Evolutionary conservation across 371 early-diverging fungal species (phyloP).

Genomic region (Mucor circinelloides): DNA sequence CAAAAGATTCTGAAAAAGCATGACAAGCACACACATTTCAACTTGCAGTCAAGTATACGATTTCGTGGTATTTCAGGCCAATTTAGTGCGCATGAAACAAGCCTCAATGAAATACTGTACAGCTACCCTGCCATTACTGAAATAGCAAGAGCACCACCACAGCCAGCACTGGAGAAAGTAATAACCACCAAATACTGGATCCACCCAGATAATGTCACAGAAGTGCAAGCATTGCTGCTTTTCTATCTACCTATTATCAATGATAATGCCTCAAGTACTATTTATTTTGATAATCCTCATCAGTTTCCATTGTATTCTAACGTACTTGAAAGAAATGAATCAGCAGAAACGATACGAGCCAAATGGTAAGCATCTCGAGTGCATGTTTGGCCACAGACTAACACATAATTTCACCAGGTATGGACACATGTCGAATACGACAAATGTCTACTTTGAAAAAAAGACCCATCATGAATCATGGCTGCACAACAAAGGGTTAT

Average conservation of each 20-base stretch:
- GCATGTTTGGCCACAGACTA: too few species aligned
- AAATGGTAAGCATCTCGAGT: constrained; percentile 8
- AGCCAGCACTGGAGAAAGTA: constrained; percentile 22
- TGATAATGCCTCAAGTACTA: background rate
- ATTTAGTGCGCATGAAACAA: background rate
- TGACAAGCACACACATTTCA: constrained; percentile 75
- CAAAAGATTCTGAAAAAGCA: constrained; percentile 94
- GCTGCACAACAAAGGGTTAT: constrained; percentile 8
- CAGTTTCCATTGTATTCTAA: constrained; percentile 17
- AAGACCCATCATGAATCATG: constrained; percentile 9
- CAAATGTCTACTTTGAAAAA: constrained; percentile 7
- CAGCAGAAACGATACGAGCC: constrained; percentile 13
- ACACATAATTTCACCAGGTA: background rate
- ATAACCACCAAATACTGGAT: constrained; percentile 43
- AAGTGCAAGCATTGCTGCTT: constrained; percentile 19
- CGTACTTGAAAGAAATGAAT: constrained; percentile 16
- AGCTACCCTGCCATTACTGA: background rate
- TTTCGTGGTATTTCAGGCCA: background rate
- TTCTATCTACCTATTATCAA: constrained; percentile 14
- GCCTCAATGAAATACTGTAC: background rate
- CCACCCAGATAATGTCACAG: constrained; percentile 19
- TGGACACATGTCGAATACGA: background rate
- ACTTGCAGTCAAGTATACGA: constrained; percentile 14
- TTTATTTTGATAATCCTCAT: constrained; percentile 20
- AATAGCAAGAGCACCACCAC: background rate